Conservation (phyloP, 2,329 filamentous ascomycete genomes). For the Lasiodiplodia theobromae region DNA sequence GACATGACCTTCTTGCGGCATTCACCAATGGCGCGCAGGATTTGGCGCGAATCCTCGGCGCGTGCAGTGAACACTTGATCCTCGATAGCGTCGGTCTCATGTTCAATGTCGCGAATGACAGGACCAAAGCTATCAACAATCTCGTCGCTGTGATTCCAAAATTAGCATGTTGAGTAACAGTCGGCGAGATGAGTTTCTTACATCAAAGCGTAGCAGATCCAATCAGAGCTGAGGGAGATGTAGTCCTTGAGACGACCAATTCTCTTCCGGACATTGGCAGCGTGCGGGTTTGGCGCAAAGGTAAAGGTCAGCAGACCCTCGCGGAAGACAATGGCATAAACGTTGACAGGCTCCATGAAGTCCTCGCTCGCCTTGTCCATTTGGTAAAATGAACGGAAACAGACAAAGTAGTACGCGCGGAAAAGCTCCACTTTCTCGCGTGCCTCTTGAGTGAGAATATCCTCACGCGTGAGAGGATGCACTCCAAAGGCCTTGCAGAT, state of each 20-base stretch:
- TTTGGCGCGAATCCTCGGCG: conserved; percentile 85
- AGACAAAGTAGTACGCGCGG: conserved; percentile 96
- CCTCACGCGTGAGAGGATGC: conserved; percentile 93
- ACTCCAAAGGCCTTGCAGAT: conserved; percentile 95
- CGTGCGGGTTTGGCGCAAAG: conserved; percentile 86
- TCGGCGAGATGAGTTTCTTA: conserved; percentile 54
- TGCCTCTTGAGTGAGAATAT: conserved; percentile 93
- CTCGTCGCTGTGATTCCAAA: conserved; percentile 70
- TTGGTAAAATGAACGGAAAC: conserved; percentile 92
- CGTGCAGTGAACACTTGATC: conserved; percentile 94
- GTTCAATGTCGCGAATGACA: conserved; percentile 84
- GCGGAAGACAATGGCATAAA: conserved; percentile 96
- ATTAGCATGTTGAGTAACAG: conserved; percentile 27
- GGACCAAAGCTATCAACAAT: conserved; percentile 97
- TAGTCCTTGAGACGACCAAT: conserved; percentile 95
- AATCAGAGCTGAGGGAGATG: conserved; percentile 91
- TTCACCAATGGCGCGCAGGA: conserved; percentile 86
- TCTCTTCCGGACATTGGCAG: conserved; percentile 85
- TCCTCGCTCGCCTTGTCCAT: conserved; percentile 78
- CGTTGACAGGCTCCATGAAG: conserved; percentile 93
- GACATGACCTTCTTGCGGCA: conserved; percentile 95
- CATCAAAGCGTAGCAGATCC: conserved; percentile 99
- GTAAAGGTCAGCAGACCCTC: conserved; percentile 96
- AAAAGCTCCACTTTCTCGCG: conserved; percentile 99
- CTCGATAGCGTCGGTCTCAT: conserved; percentile 90